Conservation (phyloP, 2,329 filamentous ascomycete species). For the Orbilia blumenaviensis region DNA sequence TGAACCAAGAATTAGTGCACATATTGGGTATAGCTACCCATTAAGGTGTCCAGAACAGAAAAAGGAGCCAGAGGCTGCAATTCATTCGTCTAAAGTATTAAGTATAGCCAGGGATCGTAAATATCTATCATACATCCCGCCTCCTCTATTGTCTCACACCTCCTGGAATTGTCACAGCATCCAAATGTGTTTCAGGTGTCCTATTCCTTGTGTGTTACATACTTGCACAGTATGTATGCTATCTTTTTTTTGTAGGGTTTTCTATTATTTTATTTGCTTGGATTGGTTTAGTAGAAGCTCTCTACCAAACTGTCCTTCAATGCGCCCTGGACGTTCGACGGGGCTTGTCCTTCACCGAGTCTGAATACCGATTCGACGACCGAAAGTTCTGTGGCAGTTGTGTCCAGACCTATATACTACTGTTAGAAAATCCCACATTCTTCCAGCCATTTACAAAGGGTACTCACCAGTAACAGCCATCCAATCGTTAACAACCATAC, state of each 20-base stretch:
- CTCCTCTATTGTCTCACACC: background rate
- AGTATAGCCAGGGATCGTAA: background rate
- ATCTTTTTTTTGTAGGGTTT: background rate
- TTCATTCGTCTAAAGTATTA: constrained; percentile 14
- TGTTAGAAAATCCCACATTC: background rate
- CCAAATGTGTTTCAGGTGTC: background rate
- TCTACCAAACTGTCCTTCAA: constrained; percentile 99
- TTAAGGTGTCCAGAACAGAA: background rate
- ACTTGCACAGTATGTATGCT: no score
- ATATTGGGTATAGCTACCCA: background rate
- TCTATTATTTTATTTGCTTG: constrained; percentile 15
- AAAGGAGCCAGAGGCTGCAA: background rate
- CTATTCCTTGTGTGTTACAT: no score
- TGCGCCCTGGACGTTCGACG: constrained; percentile 78
- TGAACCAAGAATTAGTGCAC: no score
- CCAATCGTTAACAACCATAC: constrained; percentile 98
- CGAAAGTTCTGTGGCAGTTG: constrained; percentile 95
- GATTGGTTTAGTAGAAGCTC: constrained; percentile 84
- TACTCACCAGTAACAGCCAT: constrained; percentile 76
- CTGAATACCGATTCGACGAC: constrained; percentile 97
- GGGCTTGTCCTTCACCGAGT: constrained; percentile 83
- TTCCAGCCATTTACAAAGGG: background rate
- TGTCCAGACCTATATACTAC: constrained; percentile 75
- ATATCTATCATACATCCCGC: constrained; percentile 7
- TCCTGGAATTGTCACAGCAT: background rate